Percentiles rank a stretch among this genome's conserved stretches.
These are phyloP conservation scores for Antarctomyces pellizariae DNA, from an alignment of 495 filamentous ascomycete species.

Conservation along the genomic window DNA sequence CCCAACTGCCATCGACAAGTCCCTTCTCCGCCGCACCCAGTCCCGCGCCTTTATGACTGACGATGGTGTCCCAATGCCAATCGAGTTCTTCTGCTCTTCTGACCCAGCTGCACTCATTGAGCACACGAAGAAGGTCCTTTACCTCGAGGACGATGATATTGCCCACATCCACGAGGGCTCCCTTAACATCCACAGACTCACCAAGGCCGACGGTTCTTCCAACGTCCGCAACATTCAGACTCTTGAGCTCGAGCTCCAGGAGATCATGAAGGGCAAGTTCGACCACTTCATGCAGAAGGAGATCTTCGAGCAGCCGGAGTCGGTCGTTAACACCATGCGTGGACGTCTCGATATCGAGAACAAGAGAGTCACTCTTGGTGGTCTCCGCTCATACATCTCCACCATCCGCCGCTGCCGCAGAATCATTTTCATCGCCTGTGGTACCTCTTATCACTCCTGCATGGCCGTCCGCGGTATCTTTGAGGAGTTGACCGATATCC, in stretches of 20 bases:
- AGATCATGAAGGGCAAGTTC: conserved; percentile 99
- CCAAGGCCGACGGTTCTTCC: conserved; percentile 86
- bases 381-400: conserved; percentile 80
- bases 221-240: conserved; percentile 96
- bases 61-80: conserved; percentile 90
- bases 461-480: conserved; percentile 97
- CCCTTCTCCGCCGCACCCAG: conserved; percentile 88
- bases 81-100: conserved; percentile 95
- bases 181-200: conserved; percentile 93
- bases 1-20: conserved; percentile 86
- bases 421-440: conserved; percentile 96
- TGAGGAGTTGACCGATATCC: conserved; percentile 94
- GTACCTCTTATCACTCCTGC: conserved; percentile 94
- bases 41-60: conserved; percentile 97
- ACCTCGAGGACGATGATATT: conserved; percentile 97
- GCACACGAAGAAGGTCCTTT: conserved; percentile 99
- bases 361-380: conserved; percentile 86
- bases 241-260: conserved; percentile 91
- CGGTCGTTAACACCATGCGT: conserved; percentile 98
- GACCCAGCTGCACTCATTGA: conserved; percentile 96
- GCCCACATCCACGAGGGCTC: conserved; percentile 97
- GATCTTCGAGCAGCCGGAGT: conserved; percentile 98
- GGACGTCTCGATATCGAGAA: conserved; percentile 83
- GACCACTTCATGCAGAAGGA: conserved; percentile 99
- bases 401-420: conserved; percentile 90